These are phyloP conservation scores for Solanum sitiens DNA, from an alignment of 257 asterid genomes.

Conservation along the genomic window DNA sequence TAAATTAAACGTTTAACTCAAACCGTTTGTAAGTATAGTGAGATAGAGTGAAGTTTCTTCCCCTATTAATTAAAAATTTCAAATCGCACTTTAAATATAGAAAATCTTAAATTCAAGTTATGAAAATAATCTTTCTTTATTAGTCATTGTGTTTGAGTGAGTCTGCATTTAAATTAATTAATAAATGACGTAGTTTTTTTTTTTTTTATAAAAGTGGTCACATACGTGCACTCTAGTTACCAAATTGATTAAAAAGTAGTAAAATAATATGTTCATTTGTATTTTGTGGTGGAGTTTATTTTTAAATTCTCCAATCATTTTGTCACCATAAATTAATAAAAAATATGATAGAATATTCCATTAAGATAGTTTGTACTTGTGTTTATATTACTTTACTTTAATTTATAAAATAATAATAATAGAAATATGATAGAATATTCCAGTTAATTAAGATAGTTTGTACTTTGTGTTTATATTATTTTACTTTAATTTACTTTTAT, in stretches of 20 bases:
- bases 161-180: neutral
- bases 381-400: too few relatives aligned
- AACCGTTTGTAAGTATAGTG: neutral
- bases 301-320: neutral
- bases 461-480: too few relatives aligned
- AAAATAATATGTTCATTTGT: neutral
- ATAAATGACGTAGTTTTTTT: neutral
- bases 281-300: neutral
- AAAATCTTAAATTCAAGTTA: fast-evolving
- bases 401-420: too few relatives aligned
- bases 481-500: too few relatives aligned
- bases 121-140: neutral
- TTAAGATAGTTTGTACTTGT: neutral
- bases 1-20: neutral
- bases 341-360: neutral
- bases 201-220: neutral
- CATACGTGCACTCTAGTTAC: neutral
- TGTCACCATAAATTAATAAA: neutral
- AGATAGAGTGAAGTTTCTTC: neutral
- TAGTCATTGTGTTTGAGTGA: too few relatives aligned
- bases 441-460: too few relatives aligned
- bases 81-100: fast-evolving
- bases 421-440: too few relatives aligned
- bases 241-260: neutral
- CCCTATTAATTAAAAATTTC: neutral